Evolutionary conservation across 2,329 filamentous ascomycete species (phyloP), one percentile per base, ranked within the genome.

Genomic region (Mycosphaerella sp.): DNA sequence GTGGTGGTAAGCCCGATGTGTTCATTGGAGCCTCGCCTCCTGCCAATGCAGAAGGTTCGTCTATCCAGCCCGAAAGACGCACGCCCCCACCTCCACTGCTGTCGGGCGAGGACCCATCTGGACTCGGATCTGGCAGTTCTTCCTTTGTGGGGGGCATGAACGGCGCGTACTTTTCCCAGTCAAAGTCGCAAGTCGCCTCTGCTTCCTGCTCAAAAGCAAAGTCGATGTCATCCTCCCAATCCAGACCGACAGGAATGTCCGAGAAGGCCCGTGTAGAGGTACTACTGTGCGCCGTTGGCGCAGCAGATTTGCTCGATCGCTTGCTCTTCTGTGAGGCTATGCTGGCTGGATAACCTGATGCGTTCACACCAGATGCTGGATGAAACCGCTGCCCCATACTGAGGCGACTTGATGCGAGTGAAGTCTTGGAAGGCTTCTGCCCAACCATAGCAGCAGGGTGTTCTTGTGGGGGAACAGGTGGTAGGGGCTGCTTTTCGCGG

Each of bases 191-290:
- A 49, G 79, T 78, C 1, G 80, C 80, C 66, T 83, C 81, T 5
- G 80, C 76, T 26, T 78, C 79, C 63, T 81, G 77, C 56, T 82
- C 78, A 60, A 83, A 83, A 62, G 79, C 81, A 62, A 79, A 83
- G 59, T 83, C 80, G 53, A 84, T 79, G 56, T 82, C 80, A 39
- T 81, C 80, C 61, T 84, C 80, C 81, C 81, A 84, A 1, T 76
- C 78, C 11, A 67, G 67, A 46, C 76, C 73, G 29, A 71, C 56
- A 3, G 61, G 66, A 36, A 57, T 51, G 32, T 59, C 62, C 26
- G 58, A 56, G 47, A 49, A 54, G 4, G 55, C 52, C 32, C 47
- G 47, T 12, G 48, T 50, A 6, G 56, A 54, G 4, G 57, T 58
- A 31, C 51, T 55, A 17, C 14, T 17, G 26, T 45, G 48, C 31